phyloP scores from a whole-genome alignment of 2,329 filamentous ascomycete genomes.

The Hirsutella thompsonii region DNA sequence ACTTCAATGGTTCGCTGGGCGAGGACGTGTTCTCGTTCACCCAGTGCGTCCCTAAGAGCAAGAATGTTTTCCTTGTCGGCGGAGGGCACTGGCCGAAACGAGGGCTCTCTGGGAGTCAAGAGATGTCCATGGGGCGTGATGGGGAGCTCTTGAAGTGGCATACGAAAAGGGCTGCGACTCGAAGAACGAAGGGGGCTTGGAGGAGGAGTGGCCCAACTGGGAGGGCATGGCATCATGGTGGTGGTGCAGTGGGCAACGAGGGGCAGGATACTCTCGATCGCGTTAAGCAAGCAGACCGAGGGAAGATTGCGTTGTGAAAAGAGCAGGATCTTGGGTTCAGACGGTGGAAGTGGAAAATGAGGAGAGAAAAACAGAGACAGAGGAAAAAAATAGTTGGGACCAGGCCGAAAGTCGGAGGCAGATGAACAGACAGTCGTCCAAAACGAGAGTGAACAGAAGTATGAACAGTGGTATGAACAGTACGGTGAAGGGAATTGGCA shows the following conservation, averaged over 20 bases:
- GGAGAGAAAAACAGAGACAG: too few relatives aligned
- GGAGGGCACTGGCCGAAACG: slow-evolving; percentile 11
- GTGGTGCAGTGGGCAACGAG: too few relatives aligned
- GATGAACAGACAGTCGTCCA: too few relatives aligned
- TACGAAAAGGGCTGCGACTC: slow-evolving; percentile 10
- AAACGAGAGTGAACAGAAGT: too few relatives aligned
- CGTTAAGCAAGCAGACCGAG: too few relatives aligned
- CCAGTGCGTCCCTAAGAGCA: slow-evolving; percentile 7
- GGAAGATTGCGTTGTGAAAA: too few relatives aligned
- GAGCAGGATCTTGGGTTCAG: background rate
- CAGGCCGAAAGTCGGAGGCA: too few relatives aligned
- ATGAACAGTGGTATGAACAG: too few relatives aligned
- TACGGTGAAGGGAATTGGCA: too few relatives aligned
- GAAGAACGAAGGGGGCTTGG: background rate
- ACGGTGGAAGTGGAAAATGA: too few relatives aligned
- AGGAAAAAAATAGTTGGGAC: too few relatives aligned
- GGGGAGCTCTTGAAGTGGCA: slow-evolving; percentile 14
- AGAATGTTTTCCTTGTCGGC: slow-evolving; percentile 15
- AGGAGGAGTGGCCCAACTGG: background rate
- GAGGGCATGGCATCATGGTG: background rate
- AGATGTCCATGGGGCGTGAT: slow-evolving; percentile 11
- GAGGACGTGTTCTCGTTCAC: slow-evolving; percentile 6
- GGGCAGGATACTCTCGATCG: too few relatives aligned
- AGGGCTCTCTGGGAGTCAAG: slow-evolving; percentile 8
- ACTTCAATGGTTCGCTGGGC: slow-evolving; percentile 2